Base-by-base conservation (phyloP, 1,284 basidiomycete genomes). In the Ustilago sp. region DNA sequence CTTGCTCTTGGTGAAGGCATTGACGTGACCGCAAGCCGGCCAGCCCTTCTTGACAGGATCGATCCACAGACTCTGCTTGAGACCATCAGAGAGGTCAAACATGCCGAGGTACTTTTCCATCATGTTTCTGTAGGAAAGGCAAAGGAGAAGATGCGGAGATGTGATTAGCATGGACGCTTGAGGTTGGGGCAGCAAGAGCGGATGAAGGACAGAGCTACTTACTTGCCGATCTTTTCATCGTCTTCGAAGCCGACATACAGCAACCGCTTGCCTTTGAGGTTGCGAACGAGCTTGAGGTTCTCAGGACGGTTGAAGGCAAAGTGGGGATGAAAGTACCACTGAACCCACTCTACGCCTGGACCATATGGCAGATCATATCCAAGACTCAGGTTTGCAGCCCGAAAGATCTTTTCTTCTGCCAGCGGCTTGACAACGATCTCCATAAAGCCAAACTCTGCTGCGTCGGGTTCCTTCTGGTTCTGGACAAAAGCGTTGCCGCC, bases 281-380 rank as follows among this genome's bases (percentile, higher is more conserved):
- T 60, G 19, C 78, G 43, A 3, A 70, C 79, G 6, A 74, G 67
- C 41, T 68, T 51, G 50, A 80, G 50, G 50, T 82, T 78, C 23
- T 69, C 68, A 15, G 47, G 62, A 1, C 71, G 43, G 19, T 75
- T 64, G 38, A 82, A 76, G n/a, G 73, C 73, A 58, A 82, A 82
- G 59, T 74, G 79, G 1, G 79, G 68, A 34, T 80, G 79, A 32
- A 70, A 77, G 72, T 74, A 80, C 80, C 80, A 82, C 13, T 72
- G 67, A 1, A 74, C 58, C 80, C 80, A 82, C 31, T 82, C 80
- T 8, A 64, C 35, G 3, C 80, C 80, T 0, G 77, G 75, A 8
- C 80, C 80, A 36, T 78, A 77, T 0, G 80, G 80, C 23, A 82
- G 60, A 54, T 82, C 80, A 61, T 78, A 82, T 0, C 80, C 80